These are phyloP conservation scores for Halenospora varia DNA, from an alignment of 495 filamentous ascomycete genomes.

Conservation along the genomic window DNA sequence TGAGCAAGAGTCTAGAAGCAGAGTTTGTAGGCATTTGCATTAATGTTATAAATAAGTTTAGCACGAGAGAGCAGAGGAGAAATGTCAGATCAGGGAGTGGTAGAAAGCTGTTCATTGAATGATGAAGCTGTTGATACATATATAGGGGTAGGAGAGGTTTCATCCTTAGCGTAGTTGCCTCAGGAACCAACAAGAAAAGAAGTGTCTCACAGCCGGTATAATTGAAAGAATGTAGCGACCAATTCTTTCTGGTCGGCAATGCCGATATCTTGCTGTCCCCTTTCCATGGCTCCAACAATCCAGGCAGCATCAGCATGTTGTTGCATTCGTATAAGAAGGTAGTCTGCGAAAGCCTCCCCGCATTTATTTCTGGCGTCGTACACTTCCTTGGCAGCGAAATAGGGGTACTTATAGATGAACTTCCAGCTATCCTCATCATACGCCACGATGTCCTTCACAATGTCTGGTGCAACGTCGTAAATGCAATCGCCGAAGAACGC, in stretches of 20 bases:
- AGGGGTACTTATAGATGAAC: neutral
- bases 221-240: neutral
- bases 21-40: neutral
- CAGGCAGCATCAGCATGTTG: neutral
- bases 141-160: too few species aligned
- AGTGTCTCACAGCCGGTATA: neutral
- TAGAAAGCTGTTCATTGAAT: too few species aligned
- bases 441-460: neutral
- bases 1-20: neutral
- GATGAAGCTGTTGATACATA: too few species aligned
- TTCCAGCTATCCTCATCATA: neutral
- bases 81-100: neutral
- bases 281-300: neutral
- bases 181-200: neutral
- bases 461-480: neutral
- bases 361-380: neutral
- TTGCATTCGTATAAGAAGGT: neutral
- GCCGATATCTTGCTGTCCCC: neutral
- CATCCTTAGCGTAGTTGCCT: neutral
- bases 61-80: too few species aligned
- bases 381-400: neutral
- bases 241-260: neutral
- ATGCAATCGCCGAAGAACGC: neutral
- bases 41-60: too few species aligned
- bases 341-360: neutral